phyloP scores from a whole-genome alignment of 139 green algal species.

The Closterium sp. region DNA sequence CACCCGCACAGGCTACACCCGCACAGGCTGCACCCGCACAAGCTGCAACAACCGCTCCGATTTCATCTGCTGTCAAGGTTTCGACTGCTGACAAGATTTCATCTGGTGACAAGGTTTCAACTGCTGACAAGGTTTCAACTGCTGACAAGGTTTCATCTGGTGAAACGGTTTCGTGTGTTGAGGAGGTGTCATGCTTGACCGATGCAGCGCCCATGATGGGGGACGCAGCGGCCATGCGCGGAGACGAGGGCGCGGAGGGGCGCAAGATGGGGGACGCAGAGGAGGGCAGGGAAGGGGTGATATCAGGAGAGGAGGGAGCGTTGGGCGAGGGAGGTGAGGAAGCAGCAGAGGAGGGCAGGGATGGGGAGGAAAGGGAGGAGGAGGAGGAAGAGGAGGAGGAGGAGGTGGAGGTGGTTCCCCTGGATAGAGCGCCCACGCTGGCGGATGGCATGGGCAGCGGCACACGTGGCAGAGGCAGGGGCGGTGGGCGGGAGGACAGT shows the following conservation, averaged over 20 bases:
- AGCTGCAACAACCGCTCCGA: too few relatives aligned
- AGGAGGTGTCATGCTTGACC: too few relatives aligned
- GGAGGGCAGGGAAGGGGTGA: background rate
- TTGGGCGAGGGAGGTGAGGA: background rate
- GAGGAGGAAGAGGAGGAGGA: conserved; percentile 2
- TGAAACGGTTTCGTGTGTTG: background rate
- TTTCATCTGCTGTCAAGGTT: background rate
- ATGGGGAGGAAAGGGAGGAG: background rate
- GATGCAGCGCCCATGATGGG: too few relatives aligned
- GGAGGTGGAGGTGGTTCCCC: background rate
- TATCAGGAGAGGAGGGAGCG: background rate
- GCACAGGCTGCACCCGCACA: background rate
- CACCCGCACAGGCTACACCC: background rate
- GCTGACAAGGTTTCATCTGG: background rate
- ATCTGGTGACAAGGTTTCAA: background rate
- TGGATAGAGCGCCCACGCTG: background rate
- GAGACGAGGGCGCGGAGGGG: too few relatives aligned
- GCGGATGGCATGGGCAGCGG: background rate
- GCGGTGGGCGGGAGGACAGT: background rate
- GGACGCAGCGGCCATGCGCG: too few relatives aligned
- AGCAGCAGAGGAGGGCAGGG: background rate
- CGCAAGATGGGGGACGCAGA: too few relatives aligned
- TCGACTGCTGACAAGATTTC: background rate
- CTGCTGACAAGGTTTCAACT: background rate
- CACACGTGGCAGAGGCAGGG: background rate